Percentiles rank a stretch among this genome's conserved stretches.
phyloP scores from a whole-genome alignment of 2,329 filamentous ascomycete species.

The Calonectria honghensis region DNA sequence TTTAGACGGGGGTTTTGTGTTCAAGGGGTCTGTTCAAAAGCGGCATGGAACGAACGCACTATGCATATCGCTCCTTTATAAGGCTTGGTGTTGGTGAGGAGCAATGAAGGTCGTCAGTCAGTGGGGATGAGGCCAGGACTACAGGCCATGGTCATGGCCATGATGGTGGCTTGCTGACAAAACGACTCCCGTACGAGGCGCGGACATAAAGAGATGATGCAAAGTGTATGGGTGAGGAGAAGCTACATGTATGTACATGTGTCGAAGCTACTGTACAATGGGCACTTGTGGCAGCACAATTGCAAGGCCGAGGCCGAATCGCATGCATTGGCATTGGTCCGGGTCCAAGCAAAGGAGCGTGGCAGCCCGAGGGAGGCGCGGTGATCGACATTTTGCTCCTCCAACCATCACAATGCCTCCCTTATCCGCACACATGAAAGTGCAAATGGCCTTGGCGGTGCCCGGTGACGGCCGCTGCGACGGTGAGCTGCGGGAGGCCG shows the following conservation, averaged over 20 bases:
- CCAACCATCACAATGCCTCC: conserved; percentile 9
- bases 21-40: neutral
- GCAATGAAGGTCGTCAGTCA: neutral
- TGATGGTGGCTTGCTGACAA: conserved; percentile 12
- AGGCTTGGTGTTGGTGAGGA: neutral
- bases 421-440: neutral
- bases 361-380: conserved; percentile 2
- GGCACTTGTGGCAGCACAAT: neutral
- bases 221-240: neutral
- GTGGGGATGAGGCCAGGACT: neutral
- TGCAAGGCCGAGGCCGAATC: conserved; percentile 6
- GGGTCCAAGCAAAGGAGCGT: conserved; percentile 8
- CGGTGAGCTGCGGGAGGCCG: conserved; percentile 6
- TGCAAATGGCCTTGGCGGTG: neutral
- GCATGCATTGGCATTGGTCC: conserved; percentile 5
- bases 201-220: neutral
- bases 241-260: neutral
- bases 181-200: neutral
- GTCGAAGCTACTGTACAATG: conserved; percentile 2
- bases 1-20: neutral
- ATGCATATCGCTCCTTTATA: neutral
- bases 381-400: conserved; percentile 18
- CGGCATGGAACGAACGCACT: neutral
- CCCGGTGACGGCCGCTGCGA: conserved; percentile 15
- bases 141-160: neutral